Evolutionary conservation across 768 basidiomycete species (phyloP), one percentile per base, ranked within the genome.

Genomic region (Boletus tylopilopsis): DNA sequence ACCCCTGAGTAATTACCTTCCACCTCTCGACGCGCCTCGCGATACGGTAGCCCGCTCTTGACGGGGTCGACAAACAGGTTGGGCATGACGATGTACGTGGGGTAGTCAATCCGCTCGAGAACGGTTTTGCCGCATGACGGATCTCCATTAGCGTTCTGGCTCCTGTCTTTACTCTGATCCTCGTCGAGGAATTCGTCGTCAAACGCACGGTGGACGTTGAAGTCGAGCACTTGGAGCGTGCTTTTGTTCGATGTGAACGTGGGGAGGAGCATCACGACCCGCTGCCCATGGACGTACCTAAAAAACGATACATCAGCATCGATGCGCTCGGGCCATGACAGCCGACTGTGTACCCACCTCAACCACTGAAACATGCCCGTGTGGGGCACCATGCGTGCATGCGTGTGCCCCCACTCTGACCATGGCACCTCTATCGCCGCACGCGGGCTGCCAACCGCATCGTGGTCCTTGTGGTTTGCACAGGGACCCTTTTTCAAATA

Each of bases 241-340:
- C 42, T 57, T 30, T 40, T 48, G 5, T 56, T 38, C 10, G 51
- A 38, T 18, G 57, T 43, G 0, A 37, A 21, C 6, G 29, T 12
- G 29, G 47, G 55, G 6, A 62, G 59, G 23, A 59, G 42, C 25
- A 71, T 54, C 8, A 70, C 68, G 21, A 74, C 64, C 11, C 74
- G 68, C 29, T 66, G 56, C 5, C 73, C 75, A n/a, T 76, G 72
- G 2, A 74, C 70, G n/a, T 75, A 72, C 44, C 73, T 73, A 30
- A 30, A 30, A 30, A 30, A 30, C 13, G 1, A 38, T 19, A 23
- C 3, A 30, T 42, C 9, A 50, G 43, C 10, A 35, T 24, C 29
- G 15, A 21, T 11, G 2, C 11, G 18, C 5, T 4, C 13, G 16
- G 9, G 2, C 5, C n/a, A 9, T n/a, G 18, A 34, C 5, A 19